phyloP scores from a whole-genome alignment of 2,329 filamentous ascomycete species.

The Plectosphaerella sp. region DNA sequence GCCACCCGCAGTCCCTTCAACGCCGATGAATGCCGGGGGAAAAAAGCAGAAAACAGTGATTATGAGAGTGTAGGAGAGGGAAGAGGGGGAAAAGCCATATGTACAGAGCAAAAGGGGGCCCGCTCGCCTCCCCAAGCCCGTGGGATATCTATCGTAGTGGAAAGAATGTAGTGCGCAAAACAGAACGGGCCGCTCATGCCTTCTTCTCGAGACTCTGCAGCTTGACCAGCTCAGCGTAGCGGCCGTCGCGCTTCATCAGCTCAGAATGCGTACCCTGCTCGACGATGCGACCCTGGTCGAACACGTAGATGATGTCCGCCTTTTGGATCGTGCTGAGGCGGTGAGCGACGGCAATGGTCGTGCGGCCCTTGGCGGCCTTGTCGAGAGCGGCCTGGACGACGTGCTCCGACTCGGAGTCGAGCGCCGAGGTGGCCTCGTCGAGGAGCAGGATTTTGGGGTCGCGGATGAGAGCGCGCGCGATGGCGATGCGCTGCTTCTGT shows the following conservation, averaged over 20 bases:
- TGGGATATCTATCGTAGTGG: background rate
- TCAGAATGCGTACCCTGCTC: conserved; percentile 79
- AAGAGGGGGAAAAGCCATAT: conserved; percentile 1
- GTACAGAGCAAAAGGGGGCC: background rate
- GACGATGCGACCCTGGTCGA: conserved; percentile 81
- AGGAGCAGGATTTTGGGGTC: conserved; percentile 83
- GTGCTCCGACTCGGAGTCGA: conserved; percentile 74
- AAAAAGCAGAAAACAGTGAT: too few relatives aligned
- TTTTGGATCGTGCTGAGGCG: conserved; percentile 89
- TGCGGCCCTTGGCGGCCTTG: conserved; percentile 75
- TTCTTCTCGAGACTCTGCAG: conserved; percentile 71
- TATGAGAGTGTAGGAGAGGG: too few relatives aligned
- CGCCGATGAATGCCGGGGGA: too few relatives aligned
- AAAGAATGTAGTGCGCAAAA: background rate
- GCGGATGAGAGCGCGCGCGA: conserved; percentile 86
- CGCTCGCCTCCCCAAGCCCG: background rate
- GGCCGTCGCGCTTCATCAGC: conserved; percentile 63
- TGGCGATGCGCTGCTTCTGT: conserved; percentile 92
- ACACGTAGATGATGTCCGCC: conserved; percentile 94
- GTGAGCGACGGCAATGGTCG: conserved; percentile 93
- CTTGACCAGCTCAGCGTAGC: conserved; percentile 76
- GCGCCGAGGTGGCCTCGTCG: conserved; percentile 74
- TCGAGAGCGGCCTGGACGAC: conserved; percentile 79
- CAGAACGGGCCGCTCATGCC: conserved; percentile 13
- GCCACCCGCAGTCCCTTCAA: too few relatives aligned